Base-by-base conservation (phyloP, 306 rosid genomes). In the Cicer judaicum region DNA sequence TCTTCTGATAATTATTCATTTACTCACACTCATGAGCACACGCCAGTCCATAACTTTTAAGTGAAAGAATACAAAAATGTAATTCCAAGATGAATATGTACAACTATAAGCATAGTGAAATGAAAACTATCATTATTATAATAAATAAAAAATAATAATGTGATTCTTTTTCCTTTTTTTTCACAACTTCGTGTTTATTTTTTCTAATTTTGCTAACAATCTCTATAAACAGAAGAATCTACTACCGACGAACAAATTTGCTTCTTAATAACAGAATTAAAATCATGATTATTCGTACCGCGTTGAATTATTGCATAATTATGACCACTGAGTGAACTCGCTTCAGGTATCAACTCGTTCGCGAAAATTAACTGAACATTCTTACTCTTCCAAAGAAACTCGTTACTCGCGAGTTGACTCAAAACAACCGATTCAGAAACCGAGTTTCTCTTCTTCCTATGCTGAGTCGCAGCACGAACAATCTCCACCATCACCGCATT, bases 221-320 rank as follows among this genome's bases (percentile, higher is more conserved):
- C 90, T 50, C 78, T 87, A 82, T 94, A 94, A 13, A 85, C 90
- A 87, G 91, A 87, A 83, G 95, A 90, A 87, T 90, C 96, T 6
- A 82, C 64, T 41, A 72, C 85, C 57, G 79, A 84, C 3, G 82
- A 80, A 87, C 98, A 94, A 10, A 91, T 71, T 55, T 71, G 77
- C 74, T 50, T 87, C 87, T 71, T 86, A 79, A 91, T 53, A 44
- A 90, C 77, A 10, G 84, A 75, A 77, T 64, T 62, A 75, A 88
- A 57, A 2, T 87, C 93, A 24, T 78, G 43, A 73, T 85, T 89
- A 72, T 8, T 43, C 7, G 56, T 40, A 64, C 88, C 88, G 3
- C 88, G 90, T 76, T 75, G 88, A 60, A 94, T 75, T 49, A 89
- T 76, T 14, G 73, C 44, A 41, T 66, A 73, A 24, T 74, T 84